Percentiles rank a stretch among this genome's conserved stretches.
Evolutionary conservation across 495 filamentous ascomycete species (phyloP).

Genomic region (Melanomma pulvis-pyrius): DNA sequence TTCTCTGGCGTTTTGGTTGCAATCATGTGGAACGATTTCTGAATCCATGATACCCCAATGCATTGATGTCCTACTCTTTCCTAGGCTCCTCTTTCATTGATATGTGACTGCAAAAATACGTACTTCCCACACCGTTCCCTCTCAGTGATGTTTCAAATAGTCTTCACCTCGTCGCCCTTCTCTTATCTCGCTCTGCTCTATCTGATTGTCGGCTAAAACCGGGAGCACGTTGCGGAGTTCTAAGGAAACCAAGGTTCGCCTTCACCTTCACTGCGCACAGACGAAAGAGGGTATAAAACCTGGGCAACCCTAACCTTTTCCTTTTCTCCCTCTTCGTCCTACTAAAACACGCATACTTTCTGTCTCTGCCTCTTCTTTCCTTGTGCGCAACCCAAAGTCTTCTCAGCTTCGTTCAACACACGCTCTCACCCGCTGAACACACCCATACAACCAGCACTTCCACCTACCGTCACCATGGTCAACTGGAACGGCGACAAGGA

Average conservation of each 20-base stretch:
- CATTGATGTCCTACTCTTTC: background rate
- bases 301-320: background rate
- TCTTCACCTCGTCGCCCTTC: background rate
- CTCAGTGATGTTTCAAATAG: background rate
- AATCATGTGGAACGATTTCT: background rate
- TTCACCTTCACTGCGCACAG: background rate
- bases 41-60: background rate
- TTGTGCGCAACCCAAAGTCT: background rate
- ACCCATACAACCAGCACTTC: background rate
- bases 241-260: background rate
- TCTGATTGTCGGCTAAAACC: background rate
- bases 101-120: background rate
- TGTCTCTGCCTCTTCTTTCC: background rate
- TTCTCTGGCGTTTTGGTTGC: background rate
- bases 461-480: constrained; percentile 1
- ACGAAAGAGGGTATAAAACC: background rate
- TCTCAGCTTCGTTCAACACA: background rate
- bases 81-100: background rate
- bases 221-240: background rate
- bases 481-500: constrained; percentile 14
- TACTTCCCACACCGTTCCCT: background rate
- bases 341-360: too few relatives aligned
- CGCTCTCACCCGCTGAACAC: background rate
- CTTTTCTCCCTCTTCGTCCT: background rate
- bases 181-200: background rate